phyloP scores from a whole-genome alignment of 1,284 basidiomycete genomes.

The Malassezia sympodialis region DNA sequence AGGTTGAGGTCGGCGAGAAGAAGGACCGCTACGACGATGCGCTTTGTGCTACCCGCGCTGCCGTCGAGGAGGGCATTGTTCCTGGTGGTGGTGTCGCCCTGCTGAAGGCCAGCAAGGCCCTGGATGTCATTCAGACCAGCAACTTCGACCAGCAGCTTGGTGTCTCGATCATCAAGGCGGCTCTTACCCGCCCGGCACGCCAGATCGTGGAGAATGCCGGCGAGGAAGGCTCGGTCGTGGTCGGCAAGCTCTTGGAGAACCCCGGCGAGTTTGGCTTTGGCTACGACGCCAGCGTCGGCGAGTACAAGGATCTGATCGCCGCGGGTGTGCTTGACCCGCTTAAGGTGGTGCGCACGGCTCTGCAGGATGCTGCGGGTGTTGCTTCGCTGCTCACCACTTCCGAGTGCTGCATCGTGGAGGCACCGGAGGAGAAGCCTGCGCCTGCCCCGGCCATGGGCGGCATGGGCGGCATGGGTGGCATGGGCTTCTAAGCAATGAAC shows the following conservation, averaged over 20 bases:
- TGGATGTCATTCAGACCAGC: conserved; percentile 65
- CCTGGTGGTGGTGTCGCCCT: conserved; percentile 79
- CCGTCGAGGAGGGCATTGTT: conserved; percentile 94
- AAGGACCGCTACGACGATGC: conserved; percentile 98
- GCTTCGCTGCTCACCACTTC: conserved; percentile 83
- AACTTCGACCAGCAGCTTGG: conserved; percentile 99
- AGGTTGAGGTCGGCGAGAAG: conserved; percentile 98
- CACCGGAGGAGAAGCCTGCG: conserved; percentile 66
- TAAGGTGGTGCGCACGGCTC: conserved; percentile 44
- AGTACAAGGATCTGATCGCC: conserved; percentile 89
- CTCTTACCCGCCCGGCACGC: conserved; percentile 65
- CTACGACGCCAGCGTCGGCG: conserved; percentile 80
- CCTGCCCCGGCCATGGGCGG: conserved; percentile 37
- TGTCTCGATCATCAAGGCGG: conserved; percentile 81
- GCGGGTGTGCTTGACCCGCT: conserved; percentile 69
- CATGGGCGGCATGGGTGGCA: conserved; percentile 49
- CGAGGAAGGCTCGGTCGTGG: conserved; percentile 85
- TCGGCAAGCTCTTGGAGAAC: conserved; percentile 56
- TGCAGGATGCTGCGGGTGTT: conserved; percentile 52
- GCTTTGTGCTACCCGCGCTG: conserved; percentile 89
- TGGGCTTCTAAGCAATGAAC: conserved; percentile 31
- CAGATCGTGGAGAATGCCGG: conserved; percentile 91
- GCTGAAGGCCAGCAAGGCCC: conserved; percentile 74
- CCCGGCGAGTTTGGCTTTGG: conserved; percentile 52
- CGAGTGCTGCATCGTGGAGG: conserved; percentile 85